phyloP scores from a whole-genome alignment of 176 grass and related monocot species.

The Musa acuminata region DNA sequence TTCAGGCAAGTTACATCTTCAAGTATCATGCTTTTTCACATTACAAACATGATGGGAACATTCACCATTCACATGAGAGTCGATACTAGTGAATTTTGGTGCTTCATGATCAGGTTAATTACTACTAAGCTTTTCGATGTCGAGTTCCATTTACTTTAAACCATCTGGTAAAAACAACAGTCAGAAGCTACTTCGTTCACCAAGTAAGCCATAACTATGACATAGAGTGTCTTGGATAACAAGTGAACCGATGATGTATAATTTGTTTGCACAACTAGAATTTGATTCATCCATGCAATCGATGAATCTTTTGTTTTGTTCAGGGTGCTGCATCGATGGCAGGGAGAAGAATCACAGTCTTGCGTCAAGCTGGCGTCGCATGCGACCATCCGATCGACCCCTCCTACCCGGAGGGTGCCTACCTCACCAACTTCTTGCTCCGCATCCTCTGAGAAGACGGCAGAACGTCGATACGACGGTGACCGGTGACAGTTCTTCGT shows the following conservation, averaged over 20 bases:
- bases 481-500: no score
- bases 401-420: conserved; percentile 74
- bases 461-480: no score
- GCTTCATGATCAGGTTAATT: background rate
- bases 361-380: conserved; percentile 77
- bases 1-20: conserved; percentile 44
- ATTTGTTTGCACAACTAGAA: background rate
- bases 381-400: conserved; percentile 76
- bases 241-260: no score
- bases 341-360: conserved; percentile 63
- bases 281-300: no score
- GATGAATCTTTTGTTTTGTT: background rate
- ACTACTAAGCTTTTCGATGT: background rate
- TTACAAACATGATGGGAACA: background rate
- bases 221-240: no score
- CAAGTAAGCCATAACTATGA: no score
- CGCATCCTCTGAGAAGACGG: conserved; percentile 42
- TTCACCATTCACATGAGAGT: no score
- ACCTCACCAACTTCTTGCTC: conserved; percentile 82
- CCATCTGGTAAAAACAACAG: no score
- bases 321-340: conserved; percentile 77
- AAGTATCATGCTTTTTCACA: background rate
- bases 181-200: no score
- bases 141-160: no score
- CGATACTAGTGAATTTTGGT: background rate